Conservation (phyloP, 2,329 filamentous ascomycete genomes). For the Diaporthe australafricana region DNA sequence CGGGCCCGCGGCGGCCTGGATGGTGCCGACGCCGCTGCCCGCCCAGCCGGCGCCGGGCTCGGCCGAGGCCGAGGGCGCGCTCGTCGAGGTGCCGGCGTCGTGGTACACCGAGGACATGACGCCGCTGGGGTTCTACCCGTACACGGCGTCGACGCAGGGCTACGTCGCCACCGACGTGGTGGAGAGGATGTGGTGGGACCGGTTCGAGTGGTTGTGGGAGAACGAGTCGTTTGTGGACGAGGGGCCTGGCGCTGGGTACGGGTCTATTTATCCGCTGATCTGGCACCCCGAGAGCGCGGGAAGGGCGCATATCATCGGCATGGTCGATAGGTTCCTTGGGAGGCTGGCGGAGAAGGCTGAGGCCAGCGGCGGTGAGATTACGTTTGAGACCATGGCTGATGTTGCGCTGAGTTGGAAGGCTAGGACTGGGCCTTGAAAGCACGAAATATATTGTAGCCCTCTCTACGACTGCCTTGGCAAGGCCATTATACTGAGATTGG, state of each 20-base stretch:
- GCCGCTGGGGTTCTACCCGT: constrained; percentile 58
- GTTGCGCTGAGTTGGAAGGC: constrained; percentile 9
- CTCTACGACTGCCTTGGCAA: no score
- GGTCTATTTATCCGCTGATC: constrained; percentile 57
- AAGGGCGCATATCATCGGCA: constrained; percentile 69
- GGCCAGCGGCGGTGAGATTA: background rate
- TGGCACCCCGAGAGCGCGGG: constrained; percentile 70
- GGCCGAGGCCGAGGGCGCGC: constrained; percentile 38
- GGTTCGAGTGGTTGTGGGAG: constrained; percentile 66
- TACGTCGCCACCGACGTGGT: constrained; percentile 68
- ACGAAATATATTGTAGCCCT: background rate
- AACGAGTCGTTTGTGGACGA: constrained; percentile 50
- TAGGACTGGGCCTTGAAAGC: background rate
- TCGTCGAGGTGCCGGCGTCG: constrained; percentile 60
- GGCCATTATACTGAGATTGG: background rate
- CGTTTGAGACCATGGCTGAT: constrained; percentile 8
- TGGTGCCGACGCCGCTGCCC: constrained; percentile 52
- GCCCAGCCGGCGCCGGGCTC: constrained; percentile 37
- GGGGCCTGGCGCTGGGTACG: background rate
- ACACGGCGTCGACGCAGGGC: constrained; percentile 63
- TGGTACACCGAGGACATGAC: constrained; percentile 65
- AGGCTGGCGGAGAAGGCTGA: constrained; percentile 52
- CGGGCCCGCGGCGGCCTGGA: constrained; percentile 54
- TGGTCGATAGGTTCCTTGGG: constrained; percentile 57
- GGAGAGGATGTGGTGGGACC: constrained; percentile 71